Conservation (phyloP, 495 filamentous ascomycete genomes). For the Aspergillus homomorphus region DNA sequence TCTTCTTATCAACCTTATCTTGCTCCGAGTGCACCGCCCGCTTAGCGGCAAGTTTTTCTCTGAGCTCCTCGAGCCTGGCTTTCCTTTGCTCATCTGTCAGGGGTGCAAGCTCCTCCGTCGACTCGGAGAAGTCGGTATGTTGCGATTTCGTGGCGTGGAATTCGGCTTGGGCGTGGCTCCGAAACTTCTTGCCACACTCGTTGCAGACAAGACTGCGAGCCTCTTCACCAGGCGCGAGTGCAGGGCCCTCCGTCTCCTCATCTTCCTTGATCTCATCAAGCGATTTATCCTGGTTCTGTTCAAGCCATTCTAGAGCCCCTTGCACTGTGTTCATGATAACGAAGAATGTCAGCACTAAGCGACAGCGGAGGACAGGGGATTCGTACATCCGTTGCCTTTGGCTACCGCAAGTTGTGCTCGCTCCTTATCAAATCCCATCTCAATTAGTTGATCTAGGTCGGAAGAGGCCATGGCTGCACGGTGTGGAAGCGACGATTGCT, state of each 20-base stretch:
- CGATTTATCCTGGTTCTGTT: slow-evolving; percentile 78
- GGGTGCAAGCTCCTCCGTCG: slow-evolving; percentile 83
- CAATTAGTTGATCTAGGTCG: slow-evolving; percentile 77
- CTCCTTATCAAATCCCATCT: slow-evolving; percentile 91
- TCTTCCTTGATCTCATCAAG: slow-evolving; percentile 68
- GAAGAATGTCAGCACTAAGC: background rate
- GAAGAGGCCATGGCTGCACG: slow-evolving; percentile 58
- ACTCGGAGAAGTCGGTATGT: slow-evolving; percentile 91
- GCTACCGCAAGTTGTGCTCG: slow-evolving; percentile 77
- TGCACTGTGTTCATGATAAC: slow-evolving; percentile 56
- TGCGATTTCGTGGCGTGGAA: slow-evolving; percentile 88
- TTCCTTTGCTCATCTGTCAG: slow-evolving; percentile 92
- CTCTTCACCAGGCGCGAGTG: slow-evolving; percentile 60
- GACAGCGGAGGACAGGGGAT: background rate
- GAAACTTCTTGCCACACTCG: slow-evolving; percentile 89
- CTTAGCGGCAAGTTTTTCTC: slow-evolving; percentile 70
- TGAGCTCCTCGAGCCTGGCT: slow-evolving; percentile 68
- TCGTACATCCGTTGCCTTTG: slow-evolving; percentile 71
- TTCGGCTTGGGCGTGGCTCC: slow-evolving; percentile 72
- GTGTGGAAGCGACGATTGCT: slow-evolving; percentile 1
- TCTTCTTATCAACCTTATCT: slow-evolving; percentile 82
- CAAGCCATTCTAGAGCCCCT: slow-evolving; percentile 90
- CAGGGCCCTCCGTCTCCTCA: slow-evolving; percentile 39
- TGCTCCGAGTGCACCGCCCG: slow-evolving; percentile 61
- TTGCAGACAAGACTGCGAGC: slow-evolving; percentile 75